phyloP scores from a whole-genome alignment of 2,329 filamentous ascomycete species.

The Fusarium incarnatum region DNA sequence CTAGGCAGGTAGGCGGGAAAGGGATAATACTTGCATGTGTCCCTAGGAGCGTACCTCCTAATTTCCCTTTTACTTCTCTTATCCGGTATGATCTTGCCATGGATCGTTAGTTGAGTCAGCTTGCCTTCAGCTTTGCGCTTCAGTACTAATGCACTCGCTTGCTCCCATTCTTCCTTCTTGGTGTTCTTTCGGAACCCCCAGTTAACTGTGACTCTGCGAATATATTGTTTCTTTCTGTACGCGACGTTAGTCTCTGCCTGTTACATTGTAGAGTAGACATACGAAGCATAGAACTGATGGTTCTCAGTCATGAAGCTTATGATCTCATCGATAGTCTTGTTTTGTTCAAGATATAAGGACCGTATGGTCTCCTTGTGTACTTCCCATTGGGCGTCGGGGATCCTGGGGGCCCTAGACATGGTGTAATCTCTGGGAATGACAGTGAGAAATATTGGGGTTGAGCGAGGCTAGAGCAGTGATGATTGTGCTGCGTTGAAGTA shows the following conservation, averaged over 20 bases:
- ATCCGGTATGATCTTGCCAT: neutral
- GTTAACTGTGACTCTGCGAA: neutral
- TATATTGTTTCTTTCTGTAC: neutral
- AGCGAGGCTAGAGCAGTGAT: accelerated
- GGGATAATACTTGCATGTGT: neutral
- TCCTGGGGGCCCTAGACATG: neutral
- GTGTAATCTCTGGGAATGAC: accelerated
- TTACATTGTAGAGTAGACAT: neutral
- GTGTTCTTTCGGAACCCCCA: neutral
- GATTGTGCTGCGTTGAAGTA: neutral
- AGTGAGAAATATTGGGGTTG: neutral
- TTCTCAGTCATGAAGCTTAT: neutral
- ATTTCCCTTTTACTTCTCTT: neutral
- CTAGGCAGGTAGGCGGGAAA: too few species aligned
- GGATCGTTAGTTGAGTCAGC: neutral
- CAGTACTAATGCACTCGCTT: neutral
- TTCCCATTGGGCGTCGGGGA: neutral
- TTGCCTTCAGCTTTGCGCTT: neutral
- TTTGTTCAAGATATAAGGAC: neutral
- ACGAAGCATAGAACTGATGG: neutral
- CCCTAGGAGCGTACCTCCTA: neutral
- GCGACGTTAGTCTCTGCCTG: neutral
- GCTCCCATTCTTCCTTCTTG: neutral
- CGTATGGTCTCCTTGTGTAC: neutral
- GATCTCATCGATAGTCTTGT: neutral